Evolutionary conservation across 2,329 filamentous ascomycete species (phyloP).

Genomic region (Pyrenochaeta sp.): DNA sequence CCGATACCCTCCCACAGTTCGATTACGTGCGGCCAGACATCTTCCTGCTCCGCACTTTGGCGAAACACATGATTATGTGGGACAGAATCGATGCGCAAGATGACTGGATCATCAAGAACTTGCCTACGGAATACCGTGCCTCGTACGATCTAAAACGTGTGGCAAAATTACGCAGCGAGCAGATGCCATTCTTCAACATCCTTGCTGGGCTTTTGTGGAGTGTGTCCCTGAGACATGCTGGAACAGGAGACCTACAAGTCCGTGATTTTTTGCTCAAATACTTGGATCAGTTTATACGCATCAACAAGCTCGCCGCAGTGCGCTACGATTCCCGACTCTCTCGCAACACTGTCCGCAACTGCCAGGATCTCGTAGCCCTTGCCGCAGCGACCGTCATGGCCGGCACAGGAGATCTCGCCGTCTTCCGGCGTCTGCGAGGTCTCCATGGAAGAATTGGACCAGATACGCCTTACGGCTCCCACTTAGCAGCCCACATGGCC

Average conservation of each 20-base stretch:
- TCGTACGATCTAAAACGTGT: constrained; percentile 68
- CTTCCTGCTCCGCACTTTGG: constrained; percentile 85
- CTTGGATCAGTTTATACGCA: constrained; percentile 83
- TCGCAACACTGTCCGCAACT: constrained; percentile 84
- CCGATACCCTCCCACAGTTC: constrained; percentile 87
- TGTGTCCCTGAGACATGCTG: constrained; percentile 55
- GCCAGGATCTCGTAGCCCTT: constrained; percentile 85
- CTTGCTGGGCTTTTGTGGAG: constrained; percentile 85
- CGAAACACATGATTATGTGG: constrained; percentile 94
- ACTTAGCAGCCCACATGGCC: constrained; percentile 90
- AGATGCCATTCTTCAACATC: constrained; percentile 93
- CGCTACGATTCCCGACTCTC: constrained; percentile 86
- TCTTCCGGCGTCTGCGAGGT: constrained; percentile 84
- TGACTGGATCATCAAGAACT: constrained; percentile 76
- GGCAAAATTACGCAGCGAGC: constrained; percentile 73
- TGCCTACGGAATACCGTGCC: constrained; percentile 73
- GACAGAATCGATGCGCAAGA: constrained; percentile 76
- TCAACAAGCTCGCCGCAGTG: constrained; percentile 68
- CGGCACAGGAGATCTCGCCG: constrained; percentile 85
- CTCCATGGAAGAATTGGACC: constrained; percentile 86
- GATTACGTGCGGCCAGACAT: constrained; percentile 95
- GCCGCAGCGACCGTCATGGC: constrained; percentile 92
- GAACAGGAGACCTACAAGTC: constrained; percentile 66
- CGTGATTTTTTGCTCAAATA: constrained; percentile 85
- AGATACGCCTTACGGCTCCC: constrained; percentile 89